Evolutionary conservation across 2,329 filamentous ascomycete species (phyloP), one percentile per base, ranked within the genome.

Genomic region (Exophiala calicioides): DNA sequence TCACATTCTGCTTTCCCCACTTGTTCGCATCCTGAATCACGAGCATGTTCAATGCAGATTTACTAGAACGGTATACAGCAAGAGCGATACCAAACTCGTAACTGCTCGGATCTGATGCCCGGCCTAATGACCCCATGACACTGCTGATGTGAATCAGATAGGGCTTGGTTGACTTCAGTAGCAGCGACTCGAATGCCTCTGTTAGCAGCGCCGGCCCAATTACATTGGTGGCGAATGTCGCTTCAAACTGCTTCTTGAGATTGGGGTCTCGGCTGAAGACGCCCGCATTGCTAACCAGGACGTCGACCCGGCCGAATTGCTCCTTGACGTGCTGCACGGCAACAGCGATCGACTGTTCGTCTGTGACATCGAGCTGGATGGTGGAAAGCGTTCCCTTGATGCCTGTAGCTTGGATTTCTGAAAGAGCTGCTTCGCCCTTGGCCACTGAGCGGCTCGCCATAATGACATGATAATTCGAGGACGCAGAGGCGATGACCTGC

Each of bases 261-360:
- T n/a, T n/a, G n/a, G n/a, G 47, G 55, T 44, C 27, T n/a, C 6
- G 19, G 16, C 23, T 38, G 15, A 40, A 33, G 16, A 44, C 29
- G 13, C 30, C 47, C 5, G 59, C 59, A 21, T 32, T 63, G 51
- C 62, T 63, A 41, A 63, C 42, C 1, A 63, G 56, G 5, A 57
- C 56, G 20, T 63, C 59, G 4, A 63, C 44, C 10, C 45, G 52
- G 16, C 59, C 81, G 55, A 80, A 77, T 50, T 79, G 79, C 42
- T 71, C 64, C 6, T 74, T 74, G 19, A 79, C 71, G 45, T 75
- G 71, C 57, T 83, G 78, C 9, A 74, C 76, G 21, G 75, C 73
- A 32, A 79, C 70, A 59, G 82, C 74, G 44, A 74, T 55, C 7
- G 61, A 77, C 50, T 71, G 66, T 55, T 72, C 71, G 7, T 74